phyloP scores from a whole-genome alignment of 1,139 yeast genomes.

The Hyphopichia buzzinii region DNA sequence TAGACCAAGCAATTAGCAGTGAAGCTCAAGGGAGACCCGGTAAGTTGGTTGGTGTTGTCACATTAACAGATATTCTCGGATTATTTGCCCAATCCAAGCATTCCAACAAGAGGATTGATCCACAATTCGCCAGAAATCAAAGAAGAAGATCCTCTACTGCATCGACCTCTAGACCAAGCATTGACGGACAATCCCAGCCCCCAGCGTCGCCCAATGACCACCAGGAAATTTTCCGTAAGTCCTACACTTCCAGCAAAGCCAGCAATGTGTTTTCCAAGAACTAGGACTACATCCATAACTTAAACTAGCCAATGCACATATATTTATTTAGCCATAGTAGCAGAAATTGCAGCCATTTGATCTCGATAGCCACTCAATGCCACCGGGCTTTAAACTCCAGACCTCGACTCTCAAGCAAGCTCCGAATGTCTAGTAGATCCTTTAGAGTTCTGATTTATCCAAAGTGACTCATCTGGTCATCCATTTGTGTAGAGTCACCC shows the following conservation, averaged over 20 bases:
- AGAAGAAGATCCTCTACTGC: conserved; percentile 69
- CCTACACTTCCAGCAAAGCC: conserved; percentile 10
- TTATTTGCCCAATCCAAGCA: conserved; percentile 71
- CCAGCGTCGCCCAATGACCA: background rate
- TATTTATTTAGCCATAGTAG: too few relatives aligned
- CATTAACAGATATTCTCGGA: conserved; percentile 84
- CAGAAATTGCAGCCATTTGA: too few relatives aligned
- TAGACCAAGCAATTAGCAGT: conserved; percentile 9
- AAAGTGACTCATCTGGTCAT: too few relatives aligned
- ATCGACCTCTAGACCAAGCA: conserved; percentile 41
- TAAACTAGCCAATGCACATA: too few relatives aligned
- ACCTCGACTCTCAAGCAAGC: too few relatives aligned
- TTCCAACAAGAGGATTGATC: conserved; percentile 68
- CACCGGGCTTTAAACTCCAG: too few relatives aligned
- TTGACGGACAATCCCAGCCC: conserved; percentile 20
- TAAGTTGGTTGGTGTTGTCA: conserved; percentile 82
- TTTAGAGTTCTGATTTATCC: too few relatives aligned
- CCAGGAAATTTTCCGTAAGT: conserved; percentile 12
- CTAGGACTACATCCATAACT: too few relatives aligned
- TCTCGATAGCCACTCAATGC: too few relatives aligned
- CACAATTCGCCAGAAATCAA: conserved; percentile 80
- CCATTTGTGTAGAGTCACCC: too few relatives aligned
- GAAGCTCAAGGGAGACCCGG: conserved; percentile 54
- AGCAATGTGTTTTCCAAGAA: conserved; percentile 10
- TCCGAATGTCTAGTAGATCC: too few relatives aligned